phyloP scores from a whole-genome alignment of 2,329 filamentous ascomycete genomes.

The Dothideomycetes sp. region DNA sequence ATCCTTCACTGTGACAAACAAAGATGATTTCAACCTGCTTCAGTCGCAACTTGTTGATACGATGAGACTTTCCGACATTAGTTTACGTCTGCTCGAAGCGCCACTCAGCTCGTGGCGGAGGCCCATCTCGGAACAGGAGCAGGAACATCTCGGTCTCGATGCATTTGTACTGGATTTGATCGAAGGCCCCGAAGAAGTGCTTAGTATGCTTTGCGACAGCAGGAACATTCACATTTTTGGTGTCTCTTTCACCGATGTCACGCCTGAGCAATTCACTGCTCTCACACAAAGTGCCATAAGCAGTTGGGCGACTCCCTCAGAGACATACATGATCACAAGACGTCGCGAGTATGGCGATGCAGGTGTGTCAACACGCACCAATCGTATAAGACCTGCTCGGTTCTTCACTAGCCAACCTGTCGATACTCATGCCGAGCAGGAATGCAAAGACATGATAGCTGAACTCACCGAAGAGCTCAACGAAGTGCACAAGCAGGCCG shows the following conservation, averaged over 20 bases:
- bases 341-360: constrained; percentile 71
- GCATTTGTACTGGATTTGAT: constrained; percentile 72
- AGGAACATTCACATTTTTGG: constrained; percentile 60
- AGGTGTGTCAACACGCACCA: constrained; percentile 61
- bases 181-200: constrained; percentile 69
- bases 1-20: constrained; percentile 66
- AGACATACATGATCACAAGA: constrained; percentile 56
- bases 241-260: constrained; percentile 54
- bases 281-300: constrained; percentile 52
- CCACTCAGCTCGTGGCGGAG: constrained; percentile 47
- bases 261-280: constrained; percentile 57
- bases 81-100: constrained; percentile 55
- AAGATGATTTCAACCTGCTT: constrained; percentile 64
- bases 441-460: constrained; percentile 47
- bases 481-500: constrained; percentile 30
- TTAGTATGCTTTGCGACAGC: constrained; percentile 79
- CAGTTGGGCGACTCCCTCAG: constrained; percentile 60
- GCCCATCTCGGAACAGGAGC: constrained; percentile 47
- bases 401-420: constrained; percentile 73
- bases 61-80: constrained; percentile 60
- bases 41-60: constrained; percentile 54
- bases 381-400: constrained; percentile 49
- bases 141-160: constrained; percentile 58
- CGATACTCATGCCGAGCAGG: constrained; percentile 54
- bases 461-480: constrained; percentile 32